Evolutionary conservation across 2,329 filamentous ascomycete species (phyloP), one percentile per base, ranked within the genome.

Genomic region (Phaeosphaeriaceae sp.): DNA sequence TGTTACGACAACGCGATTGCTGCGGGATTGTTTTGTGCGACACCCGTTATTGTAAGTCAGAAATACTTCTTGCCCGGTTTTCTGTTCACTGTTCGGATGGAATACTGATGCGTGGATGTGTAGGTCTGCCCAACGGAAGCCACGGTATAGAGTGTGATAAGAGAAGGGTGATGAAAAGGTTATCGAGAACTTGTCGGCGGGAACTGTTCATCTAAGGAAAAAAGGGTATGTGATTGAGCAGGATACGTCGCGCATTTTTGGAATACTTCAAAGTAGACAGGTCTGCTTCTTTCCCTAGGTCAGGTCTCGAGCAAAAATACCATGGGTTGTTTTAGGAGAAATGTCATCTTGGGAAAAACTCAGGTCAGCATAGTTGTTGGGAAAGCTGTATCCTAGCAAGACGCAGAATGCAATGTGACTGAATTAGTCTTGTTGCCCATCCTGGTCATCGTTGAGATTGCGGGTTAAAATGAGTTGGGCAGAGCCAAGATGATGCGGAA

Each of bases 1-100:
- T 69, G 66, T 51, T 69, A 64, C 45, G 44, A 66, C 45, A 42
- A 27, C 20, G 40, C 22, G 27, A 5, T 56, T 17, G 53, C 53
- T 19, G 36, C 24, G 6, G 53, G 53, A 15, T 10, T 56, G 10
- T 10, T 24, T 4, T 56, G 53, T 27, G 48, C 10, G 27, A 51
- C 41, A 13, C 53, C 48, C 2, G 21, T 46, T 33, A 49, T 49
- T 36, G 47, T 49, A 17, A 49, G 47, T 36, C 10, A 9, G 3
- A 5, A 17, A 22, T 20, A 27, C n/a, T 22, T 49, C 33, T 20
- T 15, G 17, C 40, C 7, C 13, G 11, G 6, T 11, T 36, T 36
- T 27, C 5, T 27, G 4, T 27, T 27, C 5, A 27, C 31, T 10
- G 9, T 10, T 17, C 27, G 45, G 21, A 17, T 22, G 13, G 11